Base-by-base conservation (phyloP, 306 rosid genomes). In the Phaseolus lunatus region DNA sequence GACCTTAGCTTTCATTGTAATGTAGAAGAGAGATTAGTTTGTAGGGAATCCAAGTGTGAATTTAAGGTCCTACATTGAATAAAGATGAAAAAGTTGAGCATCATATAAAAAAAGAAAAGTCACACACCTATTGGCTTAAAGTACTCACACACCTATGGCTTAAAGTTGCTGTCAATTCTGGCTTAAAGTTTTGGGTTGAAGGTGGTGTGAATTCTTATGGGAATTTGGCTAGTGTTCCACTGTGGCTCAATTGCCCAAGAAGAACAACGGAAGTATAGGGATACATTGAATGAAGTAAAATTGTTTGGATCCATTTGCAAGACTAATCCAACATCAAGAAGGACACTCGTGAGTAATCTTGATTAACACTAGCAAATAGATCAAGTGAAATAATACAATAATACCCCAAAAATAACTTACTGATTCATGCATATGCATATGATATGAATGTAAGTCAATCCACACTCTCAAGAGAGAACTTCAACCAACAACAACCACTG, bases 191-290 rank as follows among this genome's bases (percentile, higher is more conserved):
- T n/a, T n/a, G n/a, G n/a, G n/a, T n/a, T n/a, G n/a, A n/a, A n/a
- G n/a, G n/a, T n/a, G n/a, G n/a, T n/a, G n/a, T n/a, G n/a, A n/a
- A n/a, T n/a, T n/a, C n/a, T n/a, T n/a, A n/a, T n/a, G n/a, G n/a
- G n/a, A n/a, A n/a, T n/a, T n/a, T n/a, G n/a, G n/a, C n/a, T n/a
- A n/a, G n/a, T n/a, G n/a, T n/a, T n/a, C 57, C 56, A 78, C 62
- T 29, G 23, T 29, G 23, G 70, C 23, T 44, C 50, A 57, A 56
- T 68, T 66, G 15, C 67, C 33, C 48, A 77, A 53, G 64, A 33
- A 33, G 50, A 9, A 24, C 33, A 56, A 13, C 19, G 18, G 18
- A 14, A 67, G 58, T 39, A 29, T 15, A 61, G 9, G 41, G 41
- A 59, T 27, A 14, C 1, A 27, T 9, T 43, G 48, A 43, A 43